Conservation (phyloP, 1,284 basidiomycete species). For the Ganoderma leucocontextum region DNA sequence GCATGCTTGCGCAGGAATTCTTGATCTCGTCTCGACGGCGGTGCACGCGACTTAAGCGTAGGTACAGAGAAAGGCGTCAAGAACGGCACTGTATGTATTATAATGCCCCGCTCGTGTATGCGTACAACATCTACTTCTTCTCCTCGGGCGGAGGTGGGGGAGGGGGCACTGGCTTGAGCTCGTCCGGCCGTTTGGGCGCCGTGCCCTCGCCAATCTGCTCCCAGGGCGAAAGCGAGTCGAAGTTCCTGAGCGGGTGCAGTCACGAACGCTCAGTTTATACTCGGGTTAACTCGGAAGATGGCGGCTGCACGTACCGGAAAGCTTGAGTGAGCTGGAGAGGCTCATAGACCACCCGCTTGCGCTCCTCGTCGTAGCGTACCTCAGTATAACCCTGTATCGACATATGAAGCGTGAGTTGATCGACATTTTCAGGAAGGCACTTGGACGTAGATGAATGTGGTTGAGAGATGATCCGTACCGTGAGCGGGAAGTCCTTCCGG, state of each 20-base stretch:
- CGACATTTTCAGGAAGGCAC: conserved; percentile 6
- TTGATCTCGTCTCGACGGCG: neutral
- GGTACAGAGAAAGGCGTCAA: conserved; percentile 1
- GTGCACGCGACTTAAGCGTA: neutral
- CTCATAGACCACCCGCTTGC: conserved; percentile 98
- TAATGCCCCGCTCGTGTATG: conserved; percentile 7
- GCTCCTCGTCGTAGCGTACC: conserved; percentile 97
- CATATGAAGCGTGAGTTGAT: conserved; percentile 16
- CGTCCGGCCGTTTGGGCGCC: conserved; percentile 71
- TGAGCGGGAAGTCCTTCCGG: conserved; percentile 97
- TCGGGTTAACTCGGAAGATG: neutral
- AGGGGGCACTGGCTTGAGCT: conserved; percentile 75
- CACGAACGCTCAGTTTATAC: conserved; percentile 13
- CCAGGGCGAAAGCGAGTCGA: conserved; percentile 95
- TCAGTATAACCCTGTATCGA: conserved; percentile 88
- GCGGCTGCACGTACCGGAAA: conserved; percentile 74
- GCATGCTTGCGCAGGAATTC: neutral
- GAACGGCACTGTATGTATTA: conserved; percentile 14
- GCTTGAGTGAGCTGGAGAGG: conserved; percentile 98
- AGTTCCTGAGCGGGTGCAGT: conserved; percentile 69
- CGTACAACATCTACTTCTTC: conserved; percentile 62
- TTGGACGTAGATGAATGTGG: neutral
- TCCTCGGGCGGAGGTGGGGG: conserved; percentile 69
- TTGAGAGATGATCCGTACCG: conserved; percentile 58
- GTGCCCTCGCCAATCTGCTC: conserved; percentile 94